phyloP scores from a whole-genome alignment of 495 filamentous ascomycete species.

The Aspergillus heteromorphus region DNA sequence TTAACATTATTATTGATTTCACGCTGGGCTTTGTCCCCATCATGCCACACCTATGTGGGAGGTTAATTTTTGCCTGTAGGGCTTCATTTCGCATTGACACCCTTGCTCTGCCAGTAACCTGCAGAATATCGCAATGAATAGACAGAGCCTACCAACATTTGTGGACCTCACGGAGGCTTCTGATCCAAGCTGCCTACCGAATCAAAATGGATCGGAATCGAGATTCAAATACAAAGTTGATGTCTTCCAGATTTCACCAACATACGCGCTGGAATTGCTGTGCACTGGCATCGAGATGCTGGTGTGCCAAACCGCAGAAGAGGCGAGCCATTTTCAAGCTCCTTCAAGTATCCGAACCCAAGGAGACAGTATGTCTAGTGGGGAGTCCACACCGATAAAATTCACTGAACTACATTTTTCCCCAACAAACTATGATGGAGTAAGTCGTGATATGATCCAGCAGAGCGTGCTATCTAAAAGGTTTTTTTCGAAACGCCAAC shows the following conservation, averaged over 20 bases:
- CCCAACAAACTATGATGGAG: slow-evolving; percentile 8
- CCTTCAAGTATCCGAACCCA: slow-evolving; percentile 48
- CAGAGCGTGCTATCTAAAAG: slow-evolving; percentile 77
- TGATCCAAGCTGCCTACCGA: not conserved
- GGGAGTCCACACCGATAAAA: slow-evolving; percentile 17
- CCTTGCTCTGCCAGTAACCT: slow-evolving; percentile 4
- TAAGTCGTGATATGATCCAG: slow-evolving; percentile 58
- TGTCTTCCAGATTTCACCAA: slow-evolving; percentile 66
- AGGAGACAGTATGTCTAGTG: slow-evolving; percentile 49
- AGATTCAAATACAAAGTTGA: slow-evolving; percentile 30
- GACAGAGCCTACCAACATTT: not conserved
- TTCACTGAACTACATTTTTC: slow-evolving; percentile 29
- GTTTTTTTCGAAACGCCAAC: slow-evolving; percentile 84
- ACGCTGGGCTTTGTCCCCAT: slow-evolving; percentile 21
- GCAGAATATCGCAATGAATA: slow-evolving; percentile 21
- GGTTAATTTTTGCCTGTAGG: slow-evolving; percentile 28
- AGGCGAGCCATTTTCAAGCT: slow-evolving; percentile 67
- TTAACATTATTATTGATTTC: not conserved
- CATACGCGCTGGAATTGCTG: slow-evolving; percentile 75
- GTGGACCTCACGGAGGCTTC: not conserved
- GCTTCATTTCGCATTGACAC: slow-evolving; percentile 14
- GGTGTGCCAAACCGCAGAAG: slow-evolving; percentile 63
- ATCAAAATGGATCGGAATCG: not conserved
- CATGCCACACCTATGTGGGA: slow-evolving; percentile 31
- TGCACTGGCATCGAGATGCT: slow-evolving; percentile 67